Evolutionary conservation across 345 rosid species (phyloP).

Genomic region (Sonneratia alba): DNA sequence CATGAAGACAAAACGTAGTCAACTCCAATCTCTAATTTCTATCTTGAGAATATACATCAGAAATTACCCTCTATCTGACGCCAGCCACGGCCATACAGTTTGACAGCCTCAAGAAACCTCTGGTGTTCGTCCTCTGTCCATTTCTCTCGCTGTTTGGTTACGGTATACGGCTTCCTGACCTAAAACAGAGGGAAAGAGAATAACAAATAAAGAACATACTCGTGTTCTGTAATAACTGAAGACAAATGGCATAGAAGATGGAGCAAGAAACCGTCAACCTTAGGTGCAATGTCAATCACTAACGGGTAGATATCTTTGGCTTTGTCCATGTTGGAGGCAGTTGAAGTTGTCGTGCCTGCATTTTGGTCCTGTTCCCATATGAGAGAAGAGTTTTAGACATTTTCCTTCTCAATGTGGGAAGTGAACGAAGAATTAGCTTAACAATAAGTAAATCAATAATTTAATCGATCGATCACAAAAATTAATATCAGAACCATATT

Average conservation of each 20-base stretch:
- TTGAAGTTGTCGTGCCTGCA: conserved; percentile 6
- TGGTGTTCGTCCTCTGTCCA: conserved; percentile 88
- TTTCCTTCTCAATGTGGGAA: neutral
- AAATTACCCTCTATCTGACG: conserved; percentile 64
- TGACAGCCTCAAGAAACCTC: conserved; percentile 77
- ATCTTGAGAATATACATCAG: neutral
- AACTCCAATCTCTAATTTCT: neutral
- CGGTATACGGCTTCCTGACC: conserved; percentile 75
- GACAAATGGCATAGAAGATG: too few relatives aligned
- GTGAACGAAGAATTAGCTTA: neutral
- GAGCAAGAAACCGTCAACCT: conserved; percentile 12
- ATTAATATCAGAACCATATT: neutral
- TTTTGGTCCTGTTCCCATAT: conserved; percentile 10
- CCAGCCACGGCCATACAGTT: conserved; percentile 84
- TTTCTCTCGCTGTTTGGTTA: conserved; percentile 71
- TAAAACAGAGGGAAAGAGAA: conserved; percentile 13
- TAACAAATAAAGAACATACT: neutral
- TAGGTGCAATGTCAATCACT: conserved; percentile 16
- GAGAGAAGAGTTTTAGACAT: conserved; percentile 1
- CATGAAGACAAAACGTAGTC: neutral
- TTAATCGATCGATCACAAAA: neutral
- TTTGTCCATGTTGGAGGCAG: conserved; percentile 2
- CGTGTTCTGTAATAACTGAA: neutral
- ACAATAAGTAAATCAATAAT: neutral
- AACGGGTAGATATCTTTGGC: conserved; percentile 5